Base-by-base conservation (phyloP, 1,284 basidiomycete genomes). In the Fomitopsis pinicola region DNA sequence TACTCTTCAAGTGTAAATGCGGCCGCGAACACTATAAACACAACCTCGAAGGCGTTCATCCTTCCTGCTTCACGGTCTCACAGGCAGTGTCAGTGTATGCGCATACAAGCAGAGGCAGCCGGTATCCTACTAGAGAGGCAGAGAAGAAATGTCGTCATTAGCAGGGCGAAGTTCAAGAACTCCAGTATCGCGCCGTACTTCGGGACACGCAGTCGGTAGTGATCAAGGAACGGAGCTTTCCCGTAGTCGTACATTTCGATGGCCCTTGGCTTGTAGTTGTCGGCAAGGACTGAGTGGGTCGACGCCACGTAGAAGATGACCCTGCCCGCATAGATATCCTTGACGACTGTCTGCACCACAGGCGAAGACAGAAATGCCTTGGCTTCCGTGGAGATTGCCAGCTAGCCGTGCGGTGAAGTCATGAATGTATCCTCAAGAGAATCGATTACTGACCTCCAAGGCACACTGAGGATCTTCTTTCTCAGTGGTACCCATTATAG, bases 1-100 rank as follows among this genome's bases (percentile, higher is more conserved):
- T 92, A 92, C 73, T 94, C 91, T 65, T 91, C 91, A 44, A 96
- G 75, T 2, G 87, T 77, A 65, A 96, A 94, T 1, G 92, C 92
- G 9, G 82, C 75, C 0, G 87, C 87, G 67, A 92, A 89, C 15
- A 94, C 67, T 52, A 93, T 82, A 71, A 95, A 95, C 9, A 87
- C 71, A 22, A 79, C 71, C 72, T 96, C 94, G 77, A 87, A 89
- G 22, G 69, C 66, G 26, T 83, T 85, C 57, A 89, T 67, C 15
- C 75, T 67, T 0, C 79, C 69, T 8, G 79, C 71, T 64, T 89
- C 78, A 63, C 85, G 83, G 58, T 83, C 91, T 92, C 60, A 40
- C 1, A 9, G 8, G 10, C 8, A 7, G 8, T 22, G 15, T 54
- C 42, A 60, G n/a, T 42, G 44, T 35, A 36, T 5, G 42, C 52